Evolutionary conservation across 768 basidiomycete species (phyloP), one percentile per base, ranked within the genome.

Genomic region (Calocybe indica): DNA sequence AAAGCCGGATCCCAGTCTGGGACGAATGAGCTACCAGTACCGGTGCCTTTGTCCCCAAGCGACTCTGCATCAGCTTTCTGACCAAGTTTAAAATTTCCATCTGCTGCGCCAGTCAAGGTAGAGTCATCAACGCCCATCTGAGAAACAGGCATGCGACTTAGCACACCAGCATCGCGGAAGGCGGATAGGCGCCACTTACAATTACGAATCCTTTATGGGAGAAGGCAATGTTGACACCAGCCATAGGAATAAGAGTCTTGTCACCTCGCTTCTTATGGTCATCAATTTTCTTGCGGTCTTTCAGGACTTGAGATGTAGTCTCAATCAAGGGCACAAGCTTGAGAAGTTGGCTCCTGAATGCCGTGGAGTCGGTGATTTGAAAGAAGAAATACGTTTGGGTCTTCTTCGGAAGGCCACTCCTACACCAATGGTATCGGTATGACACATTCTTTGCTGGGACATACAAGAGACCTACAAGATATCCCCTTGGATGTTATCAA

Each of bases 381-480:
- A 80, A 80, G 62, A 82, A 78, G 48, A 71, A 63, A 55, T 73
- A 78, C 7, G 63, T 59, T 51, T 80, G 70, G 5, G 67, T 69
- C 62, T 73, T 75, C 71, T 82, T 82, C 6, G 72, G 75, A 36
- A 81, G 69, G 12, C 79, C 80, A 35, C 69, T 67, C 53, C 79
- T 80, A 47, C 14, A 37, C 47, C 30, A 14, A 40, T n/a, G 29
- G 6, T 8, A 44, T 31, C n/a, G 22, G 37, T 14, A 43, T 31
- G 14, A 36, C n/a, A 49, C 45, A 7, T 34, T 15, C 14, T 11
- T 9, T n/a, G 8, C 11, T 5, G 6, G 14, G 2, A 6, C 6
- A 10, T 5, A 40, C 48, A 43, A 11, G 40, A 36, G 0, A 43
- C 72, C 47, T 55, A 74, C 75, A 76, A 57, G 43, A 76, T 66